These are phyloP conservation scores for Symbiodinium pilosum DNA, from an alignment of 73 alveolate species.

Conservation along the genomic window DNA sequence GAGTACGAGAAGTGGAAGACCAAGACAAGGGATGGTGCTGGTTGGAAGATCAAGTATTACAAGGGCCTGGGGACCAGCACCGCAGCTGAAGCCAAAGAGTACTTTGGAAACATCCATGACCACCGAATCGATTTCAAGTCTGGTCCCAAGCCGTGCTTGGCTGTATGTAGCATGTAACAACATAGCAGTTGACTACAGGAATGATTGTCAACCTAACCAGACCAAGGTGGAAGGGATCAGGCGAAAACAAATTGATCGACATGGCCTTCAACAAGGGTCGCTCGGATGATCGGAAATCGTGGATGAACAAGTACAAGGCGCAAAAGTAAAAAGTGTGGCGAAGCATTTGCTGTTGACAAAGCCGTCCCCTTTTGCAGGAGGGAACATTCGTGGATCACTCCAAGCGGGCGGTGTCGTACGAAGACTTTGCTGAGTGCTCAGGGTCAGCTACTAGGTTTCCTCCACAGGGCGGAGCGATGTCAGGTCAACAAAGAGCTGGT, in stretches of 20 bases:
- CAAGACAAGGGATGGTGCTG: slow-evolving; percentile 96
- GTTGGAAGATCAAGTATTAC: slow-evolving; percentile 99
- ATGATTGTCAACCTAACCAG: slow-evolving; percentile 55
- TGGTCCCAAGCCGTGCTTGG: background rate
- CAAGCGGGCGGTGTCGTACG: slow-evolving; percentile 95
- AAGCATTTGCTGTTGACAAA: background rate
- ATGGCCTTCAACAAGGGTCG: slow-evolving; percentile 99
- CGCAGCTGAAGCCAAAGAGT: slow-evolving; percentile 99
- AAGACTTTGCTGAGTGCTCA: slow-evolving; percentile 96
- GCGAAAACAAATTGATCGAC: slow-evolving; percentile 99
- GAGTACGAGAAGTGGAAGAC: slow-evolving; percentile 98
- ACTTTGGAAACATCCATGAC: slow-evolving; percentile 97
- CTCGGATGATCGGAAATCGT: slow-evolving; percentile 99
- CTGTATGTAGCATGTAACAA: background rate
- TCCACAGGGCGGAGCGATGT: no score
- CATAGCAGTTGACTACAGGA: no score
- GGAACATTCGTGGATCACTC: slow-evolving; percentile 96
- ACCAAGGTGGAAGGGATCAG: slow-evolving; percentile 97
- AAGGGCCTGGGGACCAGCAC: slow-evolving; percentile 99
- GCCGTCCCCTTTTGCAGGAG: background rate
- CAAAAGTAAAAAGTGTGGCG: background rate
- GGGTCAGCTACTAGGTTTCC: no score
- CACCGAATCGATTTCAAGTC: slow-evolving; percentile 97
- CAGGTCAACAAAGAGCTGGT: slow-evolving; percentile 98
- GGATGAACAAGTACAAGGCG: slow-evolving; percentile 96